A percentile compares a stretch with the other conserved stretches of the same genome.
These are phyloP conservation scores for Suaeda aralocaspica DNA, from an alignment of 148 eudicot species.

Conservation along the genomic window DNA sequence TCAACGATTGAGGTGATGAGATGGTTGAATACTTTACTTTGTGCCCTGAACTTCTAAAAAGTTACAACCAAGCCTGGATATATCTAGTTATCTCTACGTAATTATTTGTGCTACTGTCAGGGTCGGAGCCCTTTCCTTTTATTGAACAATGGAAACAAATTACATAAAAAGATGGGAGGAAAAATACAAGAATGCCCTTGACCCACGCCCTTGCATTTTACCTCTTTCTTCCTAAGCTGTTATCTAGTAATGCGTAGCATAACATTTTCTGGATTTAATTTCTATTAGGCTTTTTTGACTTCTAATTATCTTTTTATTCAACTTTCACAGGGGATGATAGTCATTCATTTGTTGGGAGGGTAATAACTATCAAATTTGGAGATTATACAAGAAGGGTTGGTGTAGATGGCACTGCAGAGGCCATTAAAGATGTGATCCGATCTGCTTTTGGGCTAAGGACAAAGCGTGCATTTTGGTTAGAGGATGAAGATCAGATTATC, in stretches of 20 bases:
- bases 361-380: slow-evolving; percentile 70
- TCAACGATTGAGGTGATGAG: too few species aligned
- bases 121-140: too few species aligned
- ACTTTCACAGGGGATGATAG: slow-evolving; percentile 47
- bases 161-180: too few species aligned
- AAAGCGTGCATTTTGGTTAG: slow-evolving; percentile 86
- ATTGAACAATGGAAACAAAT: too few species aligned
- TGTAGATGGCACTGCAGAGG: slow-evolving; percentile 69
- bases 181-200: too few species aligned
- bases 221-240: background rate
- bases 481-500: slow-evolving; percentile 72
- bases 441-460: slow-evolving; percentile 78
- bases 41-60: too few species aligned
- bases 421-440: slow-evolving; percentile 79
- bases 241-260: background rate
- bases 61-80: too few species aligned
- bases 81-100: too few species aligned
- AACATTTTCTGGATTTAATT: background rate
- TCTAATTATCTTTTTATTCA: background rate
- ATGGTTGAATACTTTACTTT: too few species aligned
- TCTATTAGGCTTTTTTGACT: background rate
- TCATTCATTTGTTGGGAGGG: slow-evolving; percentile 59
- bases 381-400: slow-evolving; percentile 69
- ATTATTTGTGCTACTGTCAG: too few species aligned
- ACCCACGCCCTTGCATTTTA: too few species aligned